Percentiles rank a stretch among this genome's conserved stretches.
Conservation (phyloP, 106 monocot genomes). For the Amphibolis antarctica region DNA sequence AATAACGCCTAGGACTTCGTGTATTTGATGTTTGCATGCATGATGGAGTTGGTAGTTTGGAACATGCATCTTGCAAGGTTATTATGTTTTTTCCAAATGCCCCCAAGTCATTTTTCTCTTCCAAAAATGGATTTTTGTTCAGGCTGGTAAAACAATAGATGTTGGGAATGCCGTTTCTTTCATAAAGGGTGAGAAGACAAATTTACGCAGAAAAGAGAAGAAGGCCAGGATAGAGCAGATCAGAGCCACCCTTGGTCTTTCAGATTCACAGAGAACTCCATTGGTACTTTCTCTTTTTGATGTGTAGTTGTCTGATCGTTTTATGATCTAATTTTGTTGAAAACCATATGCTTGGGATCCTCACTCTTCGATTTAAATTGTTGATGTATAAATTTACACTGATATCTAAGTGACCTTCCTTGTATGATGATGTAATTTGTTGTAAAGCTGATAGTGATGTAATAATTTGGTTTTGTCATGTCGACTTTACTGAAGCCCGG, state of each 20-base stretch:
- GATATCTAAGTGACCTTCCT: too few relatives aligned
- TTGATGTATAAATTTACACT: background rate
- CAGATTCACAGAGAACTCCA: conserved; percentile 94
- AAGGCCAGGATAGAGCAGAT: conserved; percentile 92
- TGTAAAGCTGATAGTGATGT: too few relatives aligned
- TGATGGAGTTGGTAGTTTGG: too few relatives aligned
- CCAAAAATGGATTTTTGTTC: background rate
- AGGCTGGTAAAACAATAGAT: conserved; percentile 26
- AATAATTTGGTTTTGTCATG: background rate
- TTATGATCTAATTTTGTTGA: too few relatives aligned
- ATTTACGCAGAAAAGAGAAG: conserved; percentile 87
- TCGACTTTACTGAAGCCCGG: conserved; percentile 51
- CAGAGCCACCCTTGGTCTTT: conserved; percentile 83
- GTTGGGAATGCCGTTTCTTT: conserved; percentile 65
- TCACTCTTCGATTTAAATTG: background rate
- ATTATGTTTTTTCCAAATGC: too few relatives aligned
- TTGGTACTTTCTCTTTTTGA: conserved; percentile 31
- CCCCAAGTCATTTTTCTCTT: too few relatives aligned
- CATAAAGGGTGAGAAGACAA: conserved; percentile 77
- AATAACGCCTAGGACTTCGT: too few relatives aligned
- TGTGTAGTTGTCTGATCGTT: background rate
- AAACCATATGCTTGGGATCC: background rate
- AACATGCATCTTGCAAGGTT: too few relatives aligned
- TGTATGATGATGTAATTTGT: too few relatives aligned
- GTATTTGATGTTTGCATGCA: too few relatives aligned